Evolutionary conservation across 1,139 yeast genomes (phyloP), one percentile per base, ranked within the genome.

Genomic region (Yamadazyma mexicana): DNA sequence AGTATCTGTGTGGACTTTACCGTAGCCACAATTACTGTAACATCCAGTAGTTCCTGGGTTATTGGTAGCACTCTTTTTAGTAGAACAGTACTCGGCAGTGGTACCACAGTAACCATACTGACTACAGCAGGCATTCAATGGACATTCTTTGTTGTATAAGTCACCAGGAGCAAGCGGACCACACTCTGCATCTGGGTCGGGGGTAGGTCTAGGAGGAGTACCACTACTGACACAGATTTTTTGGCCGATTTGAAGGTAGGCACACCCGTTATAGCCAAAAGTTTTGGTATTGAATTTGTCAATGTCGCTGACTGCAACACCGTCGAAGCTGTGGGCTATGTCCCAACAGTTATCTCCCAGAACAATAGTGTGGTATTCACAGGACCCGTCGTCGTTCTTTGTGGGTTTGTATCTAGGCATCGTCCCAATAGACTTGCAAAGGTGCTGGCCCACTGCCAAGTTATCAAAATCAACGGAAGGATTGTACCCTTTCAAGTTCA

Each of bases 101-200:
- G 28, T 26, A 4, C 55, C 56, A 45, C 56, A 53, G 25, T 24
- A 45, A 4, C 50, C 50, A 33, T 16, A 43, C n/a, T 49, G 47
- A 42, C 49, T 45, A 39, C 57, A 52, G 37, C 57, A 53, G 5
- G 54, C 55, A 34, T 49, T 46, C 36, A 49, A 45, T 10, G 54
- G 50, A 33, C 54, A 50, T 12, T 37, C 35, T 1, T 48, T 17
- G 5, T 38, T 39, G 28, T 46, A 42, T 25, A 39, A 38, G 26
- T 24, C 23, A 15, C 50, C 54, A 9, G 55, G 52, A 5, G 55
- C 54, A 18, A 37, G 35, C 5, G 54, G 54, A 3, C 55, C 55
- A 42, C 55, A 50, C 36, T 43, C 43, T 5, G 54, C 54, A 14
- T 44, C 29, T 1, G 43, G 39, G 32, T 46, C 37, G 10, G 44